phyloP scores from a whole-genome alignment of 768 basidiomycete species.

The Trichaptum fuscoviolaceum region DNA sequence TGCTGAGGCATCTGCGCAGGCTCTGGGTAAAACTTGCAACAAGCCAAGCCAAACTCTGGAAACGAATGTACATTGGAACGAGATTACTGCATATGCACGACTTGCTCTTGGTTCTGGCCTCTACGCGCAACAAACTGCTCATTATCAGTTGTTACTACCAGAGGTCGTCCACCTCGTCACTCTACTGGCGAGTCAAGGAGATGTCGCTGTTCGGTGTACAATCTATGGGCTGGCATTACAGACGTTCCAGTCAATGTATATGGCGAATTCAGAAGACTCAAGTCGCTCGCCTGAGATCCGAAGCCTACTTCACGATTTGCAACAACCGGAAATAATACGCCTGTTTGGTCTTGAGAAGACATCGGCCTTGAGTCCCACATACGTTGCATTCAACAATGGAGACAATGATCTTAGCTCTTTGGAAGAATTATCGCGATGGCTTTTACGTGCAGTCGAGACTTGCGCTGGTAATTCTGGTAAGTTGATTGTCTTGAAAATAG shows the following conservation, averaged over 20 bases:
- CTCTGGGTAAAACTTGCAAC: constrained; percentile 66
- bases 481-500: constrained; percentile 16
- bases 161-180: constrained; percentile 79
- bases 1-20: constrained; percentile 32
- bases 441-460: constrained; percentile 58
- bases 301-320: constrained; percentile 55
- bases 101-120: constrained; percentile 70
- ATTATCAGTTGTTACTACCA: constrained; percentile 75
- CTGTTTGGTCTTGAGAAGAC: constrained; percentile 70
- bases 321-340: constrained; percentile 49
- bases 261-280: constrained; percentile 53
- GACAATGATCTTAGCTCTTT: constrained; percentile 55
- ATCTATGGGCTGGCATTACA: constrained; percentile 81
- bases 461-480: constrained; percentile 67
- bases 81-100: constrained; percentile 75
- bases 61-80: constrained; percentile 74
- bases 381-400: constrained; percentile 28
- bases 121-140: constrained; percentile 53
- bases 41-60: constrained; percentile 56
- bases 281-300: constrained; percentile 51
- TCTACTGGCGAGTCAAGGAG: constrained; percentile 71
- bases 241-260: constrained; percentile 70
- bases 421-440: constrained; percentile 58
- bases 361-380: constrained; percentile 49
- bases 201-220: constrained; percentile 68